Conservation (phyloP, 495 filamentous ascomycete genomes). For the Penicillium paxilli region DNA sequence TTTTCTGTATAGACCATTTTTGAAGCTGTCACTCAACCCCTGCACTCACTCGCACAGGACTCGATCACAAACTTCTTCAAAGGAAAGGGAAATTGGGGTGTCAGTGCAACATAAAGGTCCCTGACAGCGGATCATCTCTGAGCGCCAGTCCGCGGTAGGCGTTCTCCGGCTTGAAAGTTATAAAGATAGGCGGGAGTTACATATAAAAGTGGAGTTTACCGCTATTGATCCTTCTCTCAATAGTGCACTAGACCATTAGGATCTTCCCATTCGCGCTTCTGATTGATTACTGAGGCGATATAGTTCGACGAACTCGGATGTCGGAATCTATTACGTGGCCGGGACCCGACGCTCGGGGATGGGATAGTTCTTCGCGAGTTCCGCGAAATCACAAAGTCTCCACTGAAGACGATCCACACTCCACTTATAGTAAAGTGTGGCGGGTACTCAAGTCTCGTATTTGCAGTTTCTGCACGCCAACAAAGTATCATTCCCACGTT, state of each 20-base stretch:
- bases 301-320: conserved; percentile 4
- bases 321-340: conserved; percentile 8
- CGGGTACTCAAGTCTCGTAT: conserved; percentile 7
- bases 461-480: background rate
- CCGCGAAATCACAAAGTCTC: background rate
- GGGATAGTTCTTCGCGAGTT: conserved; percentile 6
- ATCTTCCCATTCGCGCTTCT: background rate
- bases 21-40: background rate
- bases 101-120: background rate
- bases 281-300: background rate
- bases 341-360: background rate
- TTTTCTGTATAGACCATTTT: too few relatives aligned
- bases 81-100: background rate
- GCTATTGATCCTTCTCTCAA: conserved; percentile 8
- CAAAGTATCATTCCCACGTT: conserved; percentile 6
- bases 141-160: background rate
- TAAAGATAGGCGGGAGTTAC: background rate
- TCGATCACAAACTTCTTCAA: too few relatives aligned
- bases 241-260: conserved; percentile 1
- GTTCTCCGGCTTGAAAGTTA: background rate
- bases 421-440: background rate
- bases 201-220: background rate
- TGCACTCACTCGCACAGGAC: background rate
- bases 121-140: background rate
- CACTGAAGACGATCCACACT: background rate